Conservation (phyloP, 2,329 filamentous ascomycete species). For the Fusarium bulbicola region DNA sequence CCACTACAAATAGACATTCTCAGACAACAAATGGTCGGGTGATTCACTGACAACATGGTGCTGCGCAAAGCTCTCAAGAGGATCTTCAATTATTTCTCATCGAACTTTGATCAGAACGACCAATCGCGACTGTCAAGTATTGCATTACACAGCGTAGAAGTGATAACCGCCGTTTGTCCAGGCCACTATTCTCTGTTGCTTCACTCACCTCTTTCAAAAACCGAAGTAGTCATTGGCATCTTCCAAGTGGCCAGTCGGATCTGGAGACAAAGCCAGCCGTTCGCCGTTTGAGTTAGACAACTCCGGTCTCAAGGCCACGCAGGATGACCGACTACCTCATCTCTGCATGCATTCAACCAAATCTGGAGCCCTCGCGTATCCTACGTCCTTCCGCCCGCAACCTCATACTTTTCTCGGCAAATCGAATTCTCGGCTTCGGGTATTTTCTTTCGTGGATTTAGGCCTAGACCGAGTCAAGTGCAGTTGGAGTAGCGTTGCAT, state of each 20-base stretch:
- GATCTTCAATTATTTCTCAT: accelerated
- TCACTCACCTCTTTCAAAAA: background rate
- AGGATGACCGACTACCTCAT: background rate
- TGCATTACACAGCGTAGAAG: background rate
- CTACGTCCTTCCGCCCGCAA: background rate
- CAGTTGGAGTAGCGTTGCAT: background rate
- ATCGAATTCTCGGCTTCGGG: background rate
- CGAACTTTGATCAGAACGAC: too few relatives aligned
- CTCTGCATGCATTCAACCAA: background rate
- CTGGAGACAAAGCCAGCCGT: background rate
- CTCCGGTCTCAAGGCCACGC: background rate
- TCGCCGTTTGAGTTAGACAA: background rate
- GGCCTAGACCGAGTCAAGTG: background rate
- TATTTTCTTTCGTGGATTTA: background rate
- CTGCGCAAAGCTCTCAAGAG: background rate
- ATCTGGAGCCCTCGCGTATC: background rate
- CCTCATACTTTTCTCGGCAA: background rate
- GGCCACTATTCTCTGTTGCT: background rate
- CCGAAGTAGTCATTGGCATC: background rate
- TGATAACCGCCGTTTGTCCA: background rate
- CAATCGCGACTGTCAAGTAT: background rate
- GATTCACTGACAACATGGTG: background rate
- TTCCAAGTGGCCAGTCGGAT: background rate
- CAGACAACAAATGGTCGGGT: accelerated
- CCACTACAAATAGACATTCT: background rate